Conservation (phyloP, 2,329 filamentous ascomycete species). For the Xylaria sp. region DNA sequence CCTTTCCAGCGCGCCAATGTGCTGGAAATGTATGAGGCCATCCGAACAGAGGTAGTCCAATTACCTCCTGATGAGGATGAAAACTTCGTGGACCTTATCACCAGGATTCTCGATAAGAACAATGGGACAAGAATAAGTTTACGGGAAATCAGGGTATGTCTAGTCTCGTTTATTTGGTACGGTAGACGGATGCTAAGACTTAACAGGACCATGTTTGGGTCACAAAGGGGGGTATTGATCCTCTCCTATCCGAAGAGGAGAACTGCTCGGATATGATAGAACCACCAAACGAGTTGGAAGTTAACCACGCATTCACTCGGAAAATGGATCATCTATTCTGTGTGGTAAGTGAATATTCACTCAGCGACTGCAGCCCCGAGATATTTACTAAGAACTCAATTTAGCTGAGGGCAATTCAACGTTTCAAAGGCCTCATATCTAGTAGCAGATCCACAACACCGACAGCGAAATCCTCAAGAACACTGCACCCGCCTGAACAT, state of each 20-base stretch:
- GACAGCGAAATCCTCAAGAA: conserved; percentile 41
- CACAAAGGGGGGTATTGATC: conserved; percentile 76
- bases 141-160: conserved; percentile 74
- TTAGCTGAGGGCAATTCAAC: conserved; percentile 86
- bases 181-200: conserved; percentile 25
- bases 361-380: neutral
- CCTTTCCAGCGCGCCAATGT: conserved; percentile 82
- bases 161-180: neutral
- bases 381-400: conserved; percentile 15
- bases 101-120: conserved; percentile 78
- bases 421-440: conserved; percentile 77
- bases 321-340: conserved; percentile 86
- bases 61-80: conserved; percentile 67
- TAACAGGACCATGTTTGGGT: conserved; percentile 88
- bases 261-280: conserved; percentile 83
- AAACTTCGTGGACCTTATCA: conserved; percentile 75
- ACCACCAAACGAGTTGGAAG: conserved; percentile 84
- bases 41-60: conserved; percentile 69
- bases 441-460: conserved; percentile 42
- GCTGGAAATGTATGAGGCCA: conserved; percentile 86
- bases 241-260: conserved; percentile 77
- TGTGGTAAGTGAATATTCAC: conserved; percentile 58
- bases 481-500: conserved; percentile 20
- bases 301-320: conserved; percentile 86
- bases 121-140: conserved; percentile 82